Conservation (phyloP, 257 asterid species). For the Plectranthus barbatus region DNA sequence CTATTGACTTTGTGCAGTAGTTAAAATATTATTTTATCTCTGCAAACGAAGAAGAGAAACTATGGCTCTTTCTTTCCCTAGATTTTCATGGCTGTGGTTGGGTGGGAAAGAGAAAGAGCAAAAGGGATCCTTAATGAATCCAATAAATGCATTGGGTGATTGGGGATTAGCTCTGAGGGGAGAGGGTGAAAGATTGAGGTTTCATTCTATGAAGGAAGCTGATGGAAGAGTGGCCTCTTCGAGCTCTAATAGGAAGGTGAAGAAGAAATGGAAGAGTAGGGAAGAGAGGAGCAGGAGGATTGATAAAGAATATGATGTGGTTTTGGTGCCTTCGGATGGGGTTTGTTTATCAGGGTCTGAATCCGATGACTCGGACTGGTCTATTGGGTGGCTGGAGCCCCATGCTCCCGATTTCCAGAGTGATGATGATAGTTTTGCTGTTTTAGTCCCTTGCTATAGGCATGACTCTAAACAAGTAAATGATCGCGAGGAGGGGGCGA, state of each 20-base stretch:
- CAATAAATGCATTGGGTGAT: constrained; percentile 59
- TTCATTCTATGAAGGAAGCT: constrained; percentile 43
- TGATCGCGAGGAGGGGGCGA: constrained; percentile 31
- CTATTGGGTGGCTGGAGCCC: constrained; percentile 96
- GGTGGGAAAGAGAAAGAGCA: constrained; percentile 75
- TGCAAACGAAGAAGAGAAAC: not conserved
- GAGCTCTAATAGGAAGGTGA: constrained; percentile 51
- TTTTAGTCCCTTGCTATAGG: constrained; percentile 89
- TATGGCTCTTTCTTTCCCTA: constrained; percentile 60
- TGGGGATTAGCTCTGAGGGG: constrained; percentile 74
- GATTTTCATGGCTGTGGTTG: constrained; percentile 74
- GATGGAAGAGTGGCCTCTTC: constrained; percentile 43
- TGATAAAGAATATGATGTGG: constrained; percentile 70
- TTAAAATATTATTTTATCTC: not conserved
- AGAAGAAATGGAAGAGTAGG: constrained; percentile 81
- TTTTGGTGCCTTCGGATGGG: constrained; percentile 93
- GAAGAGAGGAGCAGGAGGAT: constrained; percentile 64
- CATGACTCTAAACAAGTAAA: constrained; percentile 34
- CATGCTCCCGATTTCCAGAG: constrained; percentile 78
- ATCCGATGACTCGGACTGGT: constrained; percentile 97
- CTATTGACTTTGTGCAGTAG: constrained; percentile 7
- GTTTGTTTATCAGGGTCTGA: constrained; percentile 82
- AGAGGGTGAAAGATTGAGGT: constrained; percentile 53
- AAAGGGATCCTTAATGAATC: constrained; percentile 45
- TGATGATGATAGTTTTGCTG: constrained; percentile 83